Evolutionary conservation across 495 filamentous ascomycete genomes (phyloP).

Genomic region (Lasiosphaeria hispida): DNA sequence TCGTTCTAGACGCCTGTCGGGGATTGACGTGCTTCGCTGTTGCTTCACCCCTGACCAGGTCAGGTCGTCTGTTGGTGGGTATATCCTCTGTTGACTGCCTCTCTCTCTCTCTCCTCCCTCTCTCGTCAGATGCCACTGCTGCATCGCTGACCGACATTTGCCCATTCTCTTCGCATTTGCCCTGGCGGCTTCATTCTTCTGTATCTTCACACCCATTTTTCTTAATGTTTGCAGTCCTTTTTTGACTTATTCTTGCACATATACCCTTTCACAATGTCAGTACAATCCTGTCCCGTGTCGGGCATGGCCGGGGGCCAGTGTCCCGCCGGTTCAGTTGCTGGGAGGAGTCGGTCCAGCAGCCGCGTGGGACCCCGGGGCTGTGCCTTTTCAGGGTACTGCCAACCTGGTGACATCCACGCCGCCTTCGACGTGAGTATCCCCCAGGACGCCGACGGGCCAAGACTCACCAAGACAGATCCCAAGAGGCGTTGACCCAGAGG

Average conservation of each 20-base stretch:
- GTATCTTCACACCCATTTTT: not conserved
- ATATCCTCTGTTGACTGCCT: not conserved
- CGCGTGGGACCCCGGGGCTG: conserved; percentile 36
- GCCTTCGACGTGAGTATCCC: conserved; percentile 36
- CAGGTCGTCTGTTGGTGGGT: not conserved
- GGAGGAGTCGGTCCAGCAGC: conserved; percentile 25
- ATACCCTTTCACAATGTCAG: conserved; percentile 14
- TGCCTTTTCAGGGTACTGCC: conserved; percentile 33
- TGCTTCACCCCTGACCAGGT: too few species aligned
- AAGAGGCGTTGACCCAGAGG: conserved; percentile 32
- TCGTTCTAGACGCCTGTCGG: too few species aligned
- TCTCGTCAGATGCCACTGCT: not conserved
- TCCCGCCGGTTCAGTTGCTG: conserved; percentile 25
- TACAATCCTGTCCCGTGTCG: conserved; percentile 28
- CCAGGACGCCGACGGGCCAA: conserved; percentile 5
- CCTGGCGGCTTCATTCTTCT: conserved; percentile 6
- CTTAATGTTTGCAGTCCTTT: not conserved
- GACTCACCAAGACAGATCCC: conserved; percentile 27
- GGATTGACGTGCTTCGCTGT: too few species aligned
- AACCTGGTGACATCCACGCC: conserved; percentile 36
- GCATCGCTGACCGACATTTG: not conserved
- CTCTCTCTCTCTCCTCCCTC: not conserved
- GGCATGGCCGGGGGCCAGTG: conserved; percentile 25
- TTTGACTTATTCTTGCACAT: not conserved
- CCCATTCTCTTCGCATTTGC: conserved; percentile 4